Percentiles rank a stretch among this genome's conserved stretches.
Conservation (phyloP, 2,329 filamentous ascomycete genomes). For the Exophiala calicioides region DNA sequence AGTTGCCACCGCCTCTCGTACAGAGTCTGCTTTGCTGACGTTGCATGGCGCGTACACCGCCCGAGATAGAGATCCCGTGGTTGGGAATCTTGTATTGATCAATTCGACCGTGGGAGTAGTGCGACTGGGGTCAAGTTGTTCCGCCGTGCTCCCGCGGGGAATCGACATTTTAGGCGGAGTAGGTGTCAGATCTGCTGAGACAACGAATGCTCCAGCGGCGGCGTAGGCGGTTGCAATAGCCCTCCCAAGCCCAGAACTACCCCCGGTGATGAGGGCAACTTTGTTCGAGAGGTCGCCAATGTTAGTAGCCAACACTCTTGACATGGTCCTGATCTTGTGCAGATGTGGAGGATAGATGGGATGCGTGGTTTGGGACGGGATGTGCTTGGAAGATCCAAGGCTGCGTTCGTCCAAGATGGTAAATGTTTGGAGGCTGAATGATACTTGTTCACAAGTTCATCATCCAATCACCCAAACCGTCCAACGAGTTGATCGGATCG, state of each 20-base stretch:
- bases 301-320: no score
- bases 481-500: no score
- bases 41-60: slow-evolving; percentile 14
- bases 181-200: slow-evolving; percentile 44
- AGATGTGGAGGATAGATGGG: no score
- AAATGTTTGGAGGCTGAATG: no score
- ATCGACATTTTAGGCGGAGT: slow-evolving; percentile 23
- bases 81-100: slow-evolving; percentile 7
- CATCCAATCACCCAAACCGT: no score
- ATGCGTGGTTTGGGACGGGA: no score
- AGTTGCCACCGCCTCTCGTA: slow-evolving; percentile 75
- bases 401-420: no score
- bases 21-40: slow-evolving; percentile 13
- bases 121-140: slow-evolving; percentile 4
- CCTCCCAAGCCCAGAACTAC: slow-evolving; percentile 49
- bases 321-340: no score
- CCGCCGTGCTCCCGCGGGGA: slow-evolving; percentile 26
- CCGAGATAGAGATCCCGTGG: not conserved
- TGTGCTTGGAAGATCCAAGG: no score
- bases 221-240: slow-evolving; percentile 47
- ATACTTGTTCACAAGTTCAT: no score
- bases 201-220: slow-evolving; percentile 43
- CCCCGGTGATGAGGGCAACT: slow-evolving; percentile 48
- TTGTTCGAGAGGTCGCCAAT: slow-evolving; percentile 30
- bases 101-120: slow-evolving; percentile 20